These are phyloP conservation scores for Rhizopogon vulgaris DNA, from an alignment of 768 basidiomycete genomes.

Conservation along the genomic window DNA sequence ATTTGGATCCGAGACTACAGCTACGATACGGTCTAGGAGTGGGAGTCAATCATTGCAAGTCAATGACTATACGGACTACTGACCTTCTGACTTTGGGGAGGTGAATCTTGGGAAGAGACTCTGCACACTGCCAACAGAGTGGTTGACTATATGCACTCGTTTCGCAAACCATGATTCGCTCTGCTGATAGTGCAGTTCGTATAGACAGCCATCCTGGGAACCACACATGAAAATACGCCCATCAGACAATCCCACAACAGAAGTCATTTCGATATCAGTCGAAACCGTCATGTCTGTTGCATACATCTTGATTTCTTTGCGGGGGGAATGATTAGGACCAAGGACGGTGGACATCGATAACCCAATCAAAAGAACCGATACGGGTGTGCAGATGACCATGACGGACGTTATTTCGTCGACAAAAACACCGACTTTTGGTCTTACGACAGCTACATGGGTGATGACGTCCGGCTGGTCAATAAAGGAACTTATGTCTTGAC, in stretches of 20 bases:
- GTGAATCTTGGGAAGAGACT: constrained; percentile 77
- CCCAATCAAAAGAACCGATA: constrained; percentile 80
- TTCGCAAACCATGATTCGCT: constrained; percentile 92
- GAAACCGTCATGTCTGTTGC: constrained; percentile 79
- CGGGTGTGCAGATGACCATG: constrained; percentile 84
- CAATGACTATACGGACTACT: constrained; percentile 13
- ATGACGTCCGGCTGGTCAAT: constrained; percentile 89
- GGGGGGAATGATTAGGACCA: constrained; percentile 31
- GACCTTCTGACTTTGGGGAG: constrained; percentile 60
- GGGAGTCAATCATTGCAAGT: constrained; percentile 3
- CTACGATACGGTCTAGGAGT: constrained; percentile 60
- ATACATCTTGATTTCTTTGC: constrained; percentile 81
- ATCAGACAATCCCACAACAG: constrained; percentile 69
- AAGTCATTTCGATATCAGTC: constrained; percentile 81
- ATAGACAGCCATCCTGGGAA: constrained; percentile 78
- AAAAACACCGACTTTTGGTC: constrained; percentile 80
- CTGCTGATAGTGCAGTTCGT: constrained; percentile 89
- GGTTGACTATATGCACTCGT: constrained; percentile 78
- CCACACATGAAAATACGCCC: constrained; percentile 93
- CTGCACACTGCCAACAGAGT: constrained; percentile 72
- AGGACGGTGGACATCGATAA: constrained; percentile 48
- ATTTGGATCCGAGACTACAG: constrained; percentile 57
- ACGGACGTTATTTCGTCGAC: constrained; percentile 88
- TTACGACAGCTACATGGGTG: constrained; percentile 81
- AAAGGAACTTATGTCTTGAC: constrained; percentile 90